Evolutionary conservation across 495 filamentous ascomycete species (phyloP).

Genomic region (Chaetomium cochliodes): DNA sequence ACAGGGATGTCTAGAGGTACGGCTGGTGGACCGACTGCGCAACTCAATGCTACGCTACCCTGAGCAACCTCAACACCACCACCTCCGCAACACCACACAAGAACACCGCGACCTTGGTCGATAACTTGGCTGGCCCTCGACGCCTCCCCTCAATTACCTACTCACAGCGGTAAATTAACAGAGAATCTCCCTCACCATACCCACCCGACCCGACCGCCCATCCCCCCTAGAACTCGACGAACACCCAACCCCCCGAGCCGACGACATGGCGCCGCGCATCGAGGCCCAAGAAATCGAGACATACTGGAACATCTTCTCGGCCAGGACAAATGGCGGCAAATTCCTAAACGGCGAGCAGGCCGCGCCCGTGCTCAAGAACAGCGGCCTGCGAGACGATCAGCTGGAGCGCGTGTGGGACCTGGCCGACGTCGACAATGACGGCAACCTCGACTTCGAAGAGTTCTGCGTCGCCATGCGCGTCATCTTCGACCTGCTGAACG

Average conservation of each 20-base stretch:
- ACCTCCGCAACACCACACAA: neutral
- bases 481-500: constrained; percentile 95
- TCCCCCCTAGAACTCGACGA: neutral
- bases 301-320: constrained; percentile 98
- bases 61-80: neutral
- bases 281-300: constrained; percentile 94
- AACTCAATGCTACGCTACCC: neutral
- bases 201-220: neutral
- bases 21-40: neutral
- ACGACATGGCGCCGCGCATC: constrained; percentile 71
- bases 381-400: constrained; percentile 86
- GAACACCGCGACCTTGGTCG: neutral
- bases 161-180: neutral
- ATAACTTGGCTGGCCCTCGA: neutral
- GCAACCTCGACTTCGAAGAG: constrained; percentile 96
- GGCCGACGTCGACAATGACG: constrained; percentile 93
- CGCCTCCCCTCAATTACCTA: neutral
- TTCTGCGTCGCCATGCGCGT: constrained; percentile 98
- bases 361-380: constrained; percentile 93
- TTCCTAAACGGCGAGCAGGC: constrained; percentile 88
- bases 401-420: constrained; percentile 97
- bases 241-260: constrained; percentile 10
- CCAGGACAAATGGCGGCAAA: constrained; percentile 75
- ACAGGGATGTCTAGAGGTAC: neutral
- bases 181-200: neutral